These are phyloP conservation scores for Cercospora berteroae DNA, from an alignment of 2,329 filamentous ascomycete species.

Conservation along the genomic window DNA sequence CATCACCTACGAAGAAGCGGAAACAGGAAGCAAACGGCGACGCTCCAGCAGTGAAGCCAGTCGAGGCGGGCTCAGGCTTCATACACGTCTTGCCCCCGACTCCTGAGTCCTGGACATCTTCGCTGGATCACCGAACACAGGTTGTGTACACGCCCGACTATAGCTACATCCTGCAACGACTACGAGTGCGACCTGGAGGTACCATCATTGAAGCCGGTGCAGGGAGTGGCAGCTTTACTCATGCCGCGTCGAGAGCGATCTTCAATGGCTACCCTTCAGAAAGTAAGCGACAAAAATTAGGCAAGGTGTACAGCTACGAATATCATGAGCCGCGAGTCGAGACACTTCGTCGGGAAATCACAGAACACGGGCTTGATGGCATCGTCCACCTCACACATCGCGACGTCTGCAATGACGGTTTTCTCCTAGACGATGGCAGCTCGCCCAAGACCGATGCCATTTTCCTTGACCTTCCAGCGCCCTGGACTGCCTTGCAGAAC, in stretches of 20 bases:
- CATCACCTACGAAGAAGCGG: conserved; percentile 37
- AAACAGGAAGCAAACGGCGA: conserved; percentile 20
- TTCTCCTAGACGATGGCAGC: conserved; percentile 50
- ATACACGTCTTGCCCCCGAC: conserved; percentile 76
- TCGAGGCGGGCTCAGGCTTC: conserved; percentile 64
- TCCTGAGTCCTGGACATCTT: conserved; percentile 78
- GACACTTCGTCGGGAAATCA: conserved; percentile 67
- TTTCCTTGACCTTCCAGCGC: conserved; percentile 77
- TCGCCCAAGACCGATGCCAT: conserved; percentile 64
- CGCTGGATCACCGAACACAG: conserved; percentile 76
- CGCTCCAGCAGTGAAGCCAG: conserved; percentile 44
- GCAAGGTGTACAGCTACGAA: conserved; percentile 79
- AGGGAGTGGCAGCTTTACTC: conserved; percentile 80
- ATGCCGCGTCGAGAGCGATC: conserved; percentile 71
- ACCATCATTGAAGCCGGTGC: conserved; percentile 77
- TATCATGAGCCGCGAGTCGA: conserved; percentile 71
- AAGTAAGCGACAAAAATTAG: conserved; percentile 42
- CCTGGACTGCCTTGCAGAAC: conserved; percentile 75
- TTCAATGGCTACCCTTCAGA: conserved; percentile 65
- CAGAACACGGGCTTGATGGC: conserved; percentile 62
- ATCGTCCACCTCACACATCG: conserved; percentile 73
- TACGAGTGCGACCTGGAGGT: conserved; percentile 70
- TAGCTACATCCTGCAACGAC: conserved; percentile 75
- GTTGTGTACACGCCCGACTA: conserved; percentile 86
- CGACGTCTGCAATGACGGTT: conserved; percentile 75